These are phyloP conservation scores for Rubia balearica DNA, from an alignment of 305 asterid species.

Conservation along the genomic window DNA sequence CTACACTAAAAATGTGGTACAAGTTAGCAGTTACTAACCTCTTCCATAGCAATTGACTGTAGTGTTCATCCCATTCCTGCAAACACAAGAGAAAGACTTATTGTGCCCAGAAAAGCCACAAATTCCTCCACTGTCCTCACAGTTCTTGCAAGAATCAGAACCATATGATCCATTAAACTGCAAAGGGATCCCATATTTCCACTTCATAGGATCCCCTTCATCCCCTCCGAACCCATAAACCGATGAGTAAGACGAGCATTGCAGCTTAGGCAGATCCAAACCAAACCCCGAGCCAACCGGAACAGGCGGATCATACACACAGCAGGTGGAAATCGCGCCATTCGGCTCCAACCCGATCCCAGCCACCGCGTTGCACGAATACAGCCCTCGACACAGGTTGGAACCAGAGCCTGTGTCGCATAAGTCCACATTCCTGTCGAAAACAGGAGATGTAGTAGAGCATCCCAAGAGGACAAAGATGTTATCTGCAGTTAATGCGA, in stretches of 20 bases:
- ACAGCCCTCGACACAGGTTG: constrained; percentile 50
- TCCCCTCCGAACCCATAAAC: constrained; percentile 64
- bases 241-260: constrained; percentile 61
- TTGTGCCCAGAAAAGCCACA: constrained; percentile 52
- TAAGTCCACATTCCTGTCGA: constrained; percentile 40
- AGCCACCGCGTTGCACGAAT: constrained; percentile 42
- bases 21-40: constrained; percentile 35
- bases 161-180: constrained; percentile 31
- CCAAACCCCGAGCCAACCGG: constrained; percentile 35
- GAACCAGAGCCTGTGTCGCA: constrained; percentile 56
- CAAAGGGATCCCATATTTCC: constrained; percentile 65
- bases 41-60: constrained; percentile 57
- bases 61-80: constrained; percentile 47
- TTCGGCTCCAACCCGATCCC: constrained; percentile 57
- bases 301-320: constrained; percentile 45
- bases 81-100: constrained; percentile 51
- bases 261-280: constrained; percentile 65
- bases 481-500: constrained; percentile 31
- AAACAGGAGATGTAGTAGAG: constrained; percentile 55
- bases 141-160: constrained; percentile 38
- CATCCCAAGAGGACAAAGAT: constrained; percentile 58
- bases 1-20: neutral
- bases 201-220: constrained; percentile 68
- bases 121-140: constrained; percentile 61
- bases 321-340: constrained; percentile 53